Percentiles rank a stretch among this genome's conserved stretches.
phyloP scores from a whole-genome alignment of 192 early-diverging fungal genomes.

The Coemansia sp. region DNA sequence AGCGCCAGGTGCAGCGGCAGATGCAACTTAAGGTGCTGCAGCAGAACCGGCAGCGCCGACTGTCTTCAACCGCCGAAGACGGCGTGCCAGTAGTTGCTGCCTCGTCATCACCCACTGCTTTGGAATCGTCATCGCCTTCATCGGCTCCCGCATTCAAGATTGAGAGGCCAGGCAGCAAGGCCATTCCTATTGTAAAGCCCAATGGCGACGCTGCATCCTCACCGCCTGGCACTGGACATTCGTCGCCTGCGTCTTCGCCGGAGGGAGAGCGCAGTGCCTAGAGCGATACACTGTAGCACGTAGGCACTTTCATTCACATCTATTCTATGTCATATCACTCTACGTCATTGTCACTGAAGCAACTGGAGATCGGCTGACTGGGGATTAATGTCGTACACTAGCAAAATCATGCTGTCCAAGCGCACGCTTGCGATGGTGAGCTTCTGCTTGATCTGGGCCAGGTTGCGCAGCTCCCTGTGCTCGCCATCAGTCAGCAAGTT shows the following conservation, averaged over 20 bases:
- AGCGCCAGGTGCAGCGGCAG: conserved; percentile 51
- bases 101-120: neutral
- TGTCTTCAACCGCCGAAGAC: conserved; percentile 41
- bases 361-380: conserved; percentile 6
- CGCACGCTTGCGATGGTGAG: conserved; percentile 51
- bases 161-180: conserved; percentile 44
- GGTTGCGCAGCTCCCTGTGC: conserved; percentile 42
- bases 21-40: conserved; percentile 50
- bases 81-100: neutral
- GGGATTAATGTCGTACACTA: conserved; percentile 38
- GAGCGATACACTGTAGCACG: neutral
- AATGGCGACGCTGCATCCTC: conserved; percentile 8
- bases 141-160: conserved; percentile 37
- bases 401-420: conserved; percentile 41
- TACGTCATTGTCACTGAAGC: neutral
- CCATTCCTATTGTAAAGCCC: conserved; percentile 49
- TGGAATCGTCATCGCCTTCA: conserved; percentile 3
- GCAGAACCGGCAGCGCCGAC: conserved; percentile 53
- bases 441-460: conserved; percentile 45
- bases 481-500: conserved; percentile 55
- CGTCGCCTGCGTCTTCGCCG: conserved; percentile 5
- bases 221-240: neutral
- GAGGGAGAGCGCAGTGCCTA: conserved; percentile 1
- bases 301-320: neutral
- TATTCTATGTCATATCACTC: neutral